These are phyloP conservation scores for Arctium minus DNA, from an alignment of 129 eudicot species.

Conservation along the genomic window DNA sequence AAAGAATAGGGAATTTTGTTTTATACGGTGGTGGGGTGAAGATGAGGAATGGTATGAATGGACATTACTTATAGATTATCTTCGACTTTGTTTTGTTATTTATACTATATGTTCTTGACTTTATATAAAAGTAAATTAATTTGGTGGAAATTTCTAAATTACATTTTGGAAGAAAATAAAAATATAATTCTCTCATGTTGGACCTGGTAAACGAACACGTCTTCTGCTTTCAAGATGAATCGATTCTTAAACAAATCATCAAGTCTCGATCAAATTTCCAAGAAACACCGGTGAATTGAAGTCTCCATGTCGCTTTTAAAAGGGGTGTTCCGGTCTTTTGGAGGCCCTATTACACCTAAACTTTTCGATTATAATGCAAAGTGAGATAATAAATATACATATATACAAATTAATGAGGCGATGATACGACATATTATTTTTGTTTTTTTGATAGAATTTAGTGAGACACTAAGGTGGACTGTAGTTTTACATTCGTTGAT, in stretches of 20 bases:
- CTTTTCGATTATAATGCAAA: too few relatives aligned
- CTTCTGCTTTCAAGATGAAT: background rate
- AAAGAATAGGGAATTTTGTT: constrained; percentile 12
- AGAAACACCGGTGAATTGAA: background rate
- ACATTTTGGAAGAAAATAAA: background rate
- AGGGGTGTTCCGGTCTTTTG: too few relatives aligned
- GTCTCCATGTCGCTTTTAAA: background rate
- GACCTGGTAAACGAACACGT: constrained; percentile 16
- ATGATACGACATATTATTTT: too few relatives aligned
- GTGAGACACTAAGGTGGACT: too few relatives aligned
- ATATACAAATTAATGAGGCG: too few relatives aligned
- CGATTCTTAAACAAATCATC: background rate
- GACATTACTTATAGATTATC: background rate
- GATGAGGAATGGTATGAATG: background rate
- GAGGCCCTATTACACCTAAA: too few relatives aligned
- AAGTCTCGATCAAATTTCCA: background rate
- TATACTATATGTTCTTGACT: constrained; percentile 1
- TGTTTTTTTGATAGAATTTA: too few relatives aligned
- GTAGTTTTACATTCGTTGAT: too few relatives aligned
- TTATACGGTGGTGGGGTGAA: background rate
- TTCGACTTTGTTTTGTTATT: constrained; percentile 2
- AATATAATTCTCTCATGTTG: constrained; percentile 8
- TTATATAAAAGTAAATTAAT: background rate
- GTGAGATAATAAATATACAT: too few relatives aligned
- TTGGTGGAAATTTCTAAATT: constrained; percentile 8